Evolutionary conservation across 1,284 basidiomycete genomes (phyloP), one percentile per base, ranked within the genome.

Genomic region (Wallemia mellicola): DNA sequence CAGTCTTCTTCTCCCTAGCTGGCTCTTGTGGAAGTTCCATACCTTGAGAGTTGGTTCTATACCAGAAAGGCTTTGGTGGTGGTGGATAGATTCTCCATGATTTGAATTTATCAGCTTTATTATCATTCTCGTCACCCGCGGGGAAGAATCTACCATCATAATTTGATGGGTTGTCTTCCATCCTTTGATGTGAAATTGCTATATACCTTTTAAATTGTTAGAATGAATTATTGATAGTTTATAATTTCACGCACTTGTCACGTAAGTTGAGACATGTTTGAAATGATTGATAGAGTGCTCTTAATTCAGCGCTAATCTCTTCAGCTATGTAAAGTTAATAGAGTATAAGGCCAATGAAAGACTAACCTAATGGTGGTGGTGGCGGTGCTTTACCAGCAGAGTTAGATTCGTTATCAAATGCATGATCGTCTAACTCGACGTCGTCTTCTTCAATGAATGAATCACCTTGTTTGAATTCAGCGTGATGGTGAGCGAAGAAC

Each of bases 1-100:
- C 75, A 33, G 78, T 73, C 70, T 11, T 70, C 68, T 24, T 68
- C 57, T 54, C 67, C 54, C 32, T 55, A 60, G 61, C 59, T 61
- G 27, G 60, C 62, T 27, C 63, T 62, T 54, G 60, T 61, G 9
- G 61, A 65, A 48, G 64, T 25, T 60, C 59, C 26, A 59, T 60
- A 27, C 73, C 63, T 54, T 67, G 76, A 15, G 38, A 48, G 38
- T 48, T 48, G 22, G 14, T 48, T 79, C 82, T 87, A 66, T 86
- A 83, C 89, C 89, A 95, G 66, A 88, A 87, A 0, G 88, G 89
- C 1, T 86, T 83, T 0, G 89, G 89, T 3, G 89, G 88, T 2
- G 75, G 77, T 0, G 91, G 89, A 64, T 91, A 91, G 63, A 94
- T 83, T 60, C 77, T 77, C 91, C 91, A 95, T 3, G 77, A 71